Evolutionary conservation across 768 basidiomycete species (phyloP).

Genomic region (Phaeolepiota aurea): DNA sequence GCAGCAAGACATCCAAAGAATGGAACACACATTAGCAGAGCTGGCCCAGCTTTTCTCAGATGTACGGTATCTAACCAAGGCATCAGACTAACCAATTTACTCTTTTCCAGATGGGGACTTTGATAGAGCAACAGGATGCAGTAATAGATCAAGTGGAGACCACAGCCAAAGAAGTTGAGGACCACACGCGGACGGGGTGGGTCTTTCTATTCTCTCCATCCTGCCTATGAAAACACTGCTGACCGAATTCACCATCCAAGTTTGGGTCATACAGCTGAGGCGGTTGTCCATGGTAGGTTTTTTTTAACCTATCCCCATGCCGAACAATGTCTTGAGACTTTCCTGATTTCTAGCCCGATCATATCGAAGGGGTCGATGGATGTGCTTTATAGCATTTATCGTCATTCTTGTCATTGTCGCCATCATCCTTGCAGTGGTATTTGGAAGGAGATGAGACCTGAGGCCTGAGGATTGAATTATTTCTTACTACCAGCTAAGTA

Average conservation of each 20-base stretch:
- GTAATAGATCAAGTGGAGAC: conserved; percentile 55
- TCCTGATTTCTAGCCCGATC: conserved; percentile 20
- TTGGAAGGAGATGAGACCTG: conserved; percentile 12
- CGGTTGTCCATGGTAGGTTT: conserved; percentile 45
- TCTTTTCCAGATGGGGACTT: conserved; percentile 56
- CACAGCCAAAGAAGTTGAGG: conserved; percentile 53
- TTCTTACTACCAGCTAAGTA: too few relatives aligned
- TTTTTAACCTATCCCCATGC: background rate
- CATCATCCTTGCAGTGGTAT: conserved; percentile 45
- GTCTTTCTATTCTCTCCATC: conserved; percentile 12
- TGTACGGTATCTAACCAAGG: conserved; percentile 24
- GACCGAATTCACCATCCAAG: conserved; percentile 28
- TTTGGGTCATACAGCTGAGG: conserved; percentile 53
- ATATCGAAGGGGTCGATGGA: conserved; percentile 79
- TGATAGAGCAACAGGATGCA: conserved; percentile 78
- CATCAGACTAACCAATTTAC: background rate
- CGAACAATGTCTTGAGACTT: conserved; percentile 5
- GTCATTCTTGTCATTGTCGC: conserved; percentile 49
- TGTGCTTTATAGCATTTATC: conserved; percentile 65
- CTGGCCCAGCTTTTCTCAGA: conserved; percentile 85
- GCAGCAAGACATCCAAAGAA: conserved; percentile 76
- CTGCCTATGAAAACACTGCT: conserved; percentile 2
- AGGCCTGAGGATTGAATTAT: too few relatives aligned
- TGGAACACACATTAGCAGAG: conserved; percentile 84
- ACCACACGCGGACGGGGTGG: conserved; percentile 66